These are phyloP conservation scores for Lathyrus oleraceus DNA, from an alignment of 306 rosid species.

Conservation along the genomic window DNA sequence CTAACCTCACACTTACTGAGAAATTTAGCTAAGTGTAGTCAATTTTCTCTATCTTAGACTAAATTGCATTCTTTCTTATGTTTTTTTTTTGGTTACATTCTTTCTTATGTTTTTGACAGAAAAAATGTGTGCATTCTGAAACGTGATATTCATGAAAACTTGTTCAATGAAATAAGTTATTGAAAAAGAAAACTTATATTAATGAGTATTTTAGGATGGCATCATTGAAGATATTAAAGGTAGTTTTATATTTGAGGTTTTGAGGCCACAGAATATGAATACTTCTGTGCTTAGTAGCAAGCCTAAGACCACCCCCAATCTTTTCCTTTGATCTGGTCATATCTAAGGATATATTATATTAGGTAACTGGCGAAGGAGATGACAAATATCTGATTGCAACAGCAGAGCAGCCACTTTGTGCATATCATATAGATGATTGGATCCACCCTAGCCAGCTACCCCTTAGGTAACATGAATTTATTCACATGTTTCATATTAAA, in stretches of 20 bases:
- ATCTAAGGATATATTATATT: conserved; percentile 25
- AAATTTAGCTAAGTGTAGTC: background rate
- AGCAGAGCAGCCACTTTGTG: conserved; percentile 93
- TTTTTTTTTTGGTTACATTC: background rate
- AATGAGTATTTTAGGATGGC: background rate
- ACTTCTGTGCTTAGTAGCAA: background rate
- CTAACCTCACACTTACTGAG: background rate
- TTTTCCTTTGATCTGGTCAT: conserved; percentile 13
- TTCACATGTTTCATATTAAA: background rate
- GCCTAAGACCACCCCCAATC: background rate
- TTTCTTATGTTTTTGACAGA: too few species aligned
- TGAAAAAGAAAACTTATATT: background rate
- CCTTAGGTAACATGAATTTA: conserved; percentile 54
- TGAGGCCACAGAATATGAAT: background rate
- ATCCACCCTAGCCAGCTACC: conserved; percentile 94
- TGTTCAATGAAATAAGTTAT: background rate
- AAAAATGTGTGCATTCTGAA: background rate
- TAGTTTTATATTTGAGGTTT: background rate
- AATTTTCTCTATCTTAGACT: background rate
- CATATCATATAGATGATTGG: conserved; percentile 91
- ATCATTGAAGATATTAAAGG: background rate
- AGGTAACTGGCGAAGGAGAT: conserved; percentile 99
- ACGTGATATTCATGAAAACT: background rate
- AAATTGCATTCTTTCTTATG: background rate
- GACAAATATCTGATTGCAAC: conserved; percentile 98